Percentiles rank a stretch among this genome's conserved stretches.
Conservation (phyloP, 2,329 filamentous ascomycete genomes). For the Ceratocystis huliohia region DNA sequence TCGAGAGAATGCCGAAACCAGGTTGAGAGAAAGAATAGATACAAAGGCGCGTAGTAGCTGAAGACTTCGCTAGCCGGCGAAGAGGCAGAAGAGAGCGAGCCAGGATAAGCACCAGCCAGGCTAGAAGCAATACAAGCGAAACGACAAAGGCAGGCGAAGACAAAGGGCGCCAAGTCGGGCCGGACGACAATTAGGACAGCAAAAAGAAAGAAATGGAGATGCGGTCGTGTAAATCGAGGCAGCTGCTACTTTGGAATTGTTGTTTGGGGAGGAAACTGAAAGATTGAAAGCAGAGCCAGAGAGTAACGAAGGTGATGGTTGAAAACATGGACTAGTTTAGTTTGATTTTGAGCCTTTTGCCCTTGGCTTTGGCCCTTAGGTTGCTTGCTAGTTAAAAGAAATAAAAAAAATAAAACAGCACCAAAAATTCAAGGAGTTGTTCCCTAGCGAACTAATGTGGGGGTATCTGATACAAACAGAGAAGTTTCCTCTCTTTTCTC, state of each 20-base stretch:
- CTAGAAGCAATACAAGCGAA: background rate
- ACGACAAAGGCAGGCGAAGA: background rate
- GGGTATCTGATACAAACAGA: background rate
- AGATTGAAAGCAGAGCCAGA: background rate
- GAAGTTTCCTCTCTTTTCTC: constrained; percentile 9
- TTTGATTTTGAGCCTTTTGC: background rate
- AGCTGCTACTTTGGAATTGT: background rate
- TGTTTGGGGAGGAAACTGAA: background rate
- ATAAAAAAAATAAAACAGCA: background rate
- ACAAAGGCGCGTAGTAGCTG: background rate
- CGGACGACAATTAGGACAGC: background rate
- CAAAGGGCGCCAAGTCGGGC: background rate
- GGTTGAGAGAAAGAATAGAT: background rate
- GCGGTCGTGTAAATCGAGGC: background rate
- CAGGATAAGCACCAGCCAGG: background rate
- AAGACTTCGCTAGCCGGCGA: background rate
- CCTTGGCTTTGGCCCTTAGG: background rate
- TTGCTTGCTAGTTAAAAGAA: background rate
- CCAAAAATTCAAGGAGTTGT: background rate
- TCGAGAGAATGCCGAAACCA: background rate
- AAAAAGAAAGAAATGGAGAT: background rate
- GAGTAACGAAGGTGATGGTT: no score
- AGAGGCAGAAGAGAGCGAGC: background rate
- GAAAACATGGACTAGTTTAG: no score
- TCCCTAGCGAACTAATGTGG: constrained; percentile 4